Evolutionary conservation across 192 early-diverging fungal genomes (phyloP).

Genomic region (Coemansia sp.): DNA sequence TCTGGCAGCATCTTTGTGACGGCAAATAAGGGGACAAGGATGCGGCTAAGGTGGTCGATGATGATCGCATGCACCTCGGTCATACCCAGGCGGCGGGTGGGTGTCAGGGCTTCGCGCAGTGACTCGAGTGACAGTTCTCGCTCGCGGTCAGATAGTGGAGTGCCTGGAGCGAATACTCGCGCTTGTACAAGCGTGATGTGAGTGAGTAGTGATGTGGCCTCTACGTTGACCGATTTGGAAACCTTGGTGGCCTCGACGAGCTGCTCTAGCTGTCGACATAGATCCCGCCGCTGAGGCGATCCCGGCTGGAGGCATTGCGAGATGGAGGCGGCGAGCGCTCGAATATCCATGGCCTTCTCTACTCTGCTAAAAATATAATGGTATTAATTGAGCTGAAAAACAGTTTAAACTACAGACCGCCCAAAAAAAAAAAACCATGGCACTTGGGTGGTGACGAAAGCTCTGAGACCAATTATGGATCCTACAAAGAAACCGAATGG

Average conservation of each 20-base stretch:
- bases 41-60: constrained; percentile 32
- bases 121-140: constrained; percentile 23
- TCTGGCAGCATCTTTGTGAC: constrained; percentile 5
- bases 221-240: constrained; percentile 19
- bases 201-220: constrained; percentile 24
- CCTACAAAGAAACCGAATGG: no score
- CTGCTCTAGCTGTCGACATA: constrained; percentile 12
- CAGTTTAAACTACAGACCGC: no score
- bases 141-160: constrained; percentile 19
- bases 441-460: no score
- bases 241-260: not conserved
- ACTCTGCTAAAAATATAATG: not conserved
- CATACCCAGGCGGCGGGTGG: constrained; percentile 6
- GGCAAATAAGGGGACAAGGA: constrained; percentile 17
- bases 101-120: constrained; percentile 16
- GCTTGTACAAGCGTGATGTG: constrained; percentile 23
- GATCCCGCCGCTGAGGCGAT: constrained; percentile 6
- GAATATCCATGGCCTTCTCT: constrained; percentile 25
- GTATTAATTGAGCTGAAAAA: not conserved
- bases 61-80: constrained; percentile 25
- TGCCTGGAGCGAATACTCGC: constrained; percentile 7
- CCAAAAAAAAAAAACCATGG: no score
- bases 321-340: constrained; percentile 8
- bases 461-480: no score
- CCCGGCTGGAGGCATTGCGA: constrained; percentile 9